Evolutionary conservation across 352 stramenopile species (phyloP).

Genomic region (Lagenidium giganteum): DNA sequence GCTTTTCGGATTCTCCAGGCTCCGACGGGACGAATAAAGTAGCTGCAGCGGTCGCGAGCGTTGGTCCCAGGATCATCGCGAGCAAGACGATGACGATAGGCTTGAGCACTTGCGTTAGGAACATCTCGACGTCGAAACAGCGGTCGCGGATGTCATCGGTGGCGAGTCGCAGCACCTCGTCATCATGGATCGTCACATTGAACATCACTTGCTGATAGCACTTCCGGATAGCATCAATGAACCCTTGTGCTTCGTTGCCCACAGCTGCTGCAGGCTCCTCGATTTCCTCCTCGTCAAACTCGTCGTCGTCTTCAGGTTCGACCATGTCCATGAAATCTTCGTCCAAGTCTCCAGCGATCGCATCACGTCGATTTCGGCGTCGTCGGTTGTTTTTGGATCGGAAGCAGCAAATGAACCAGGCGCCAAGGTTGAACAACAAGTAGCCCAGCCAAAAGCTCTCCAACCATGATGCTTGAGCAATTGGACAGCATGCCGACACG

Average conservation of each 20-base stretch:
- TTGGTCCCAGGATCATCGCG: constrained; percentile 47
- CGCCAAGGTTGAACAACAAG: constrained; percentile 60
- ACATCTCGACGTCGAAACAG: constrained; percentile 70
- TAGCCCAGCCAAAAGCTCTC: constrained; percentile 80
- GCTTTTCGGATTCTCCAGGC: constrained; percentile 9
- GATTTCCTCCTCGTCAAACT: constrained; percentile 25
- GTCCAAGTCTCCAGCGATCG: constrained; percentile 23
- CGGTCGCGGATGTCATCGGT: constrained; percentile 50
- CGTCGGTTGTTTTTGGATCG: constrained; percentile 40
- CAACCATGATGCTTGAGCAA: constrained; percentile 33
- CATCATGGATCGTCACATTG: constrained; percentile 67
- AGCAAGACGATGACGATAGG: constrained; percentile 44
- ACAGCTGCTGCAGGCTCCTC: constrained; percentile 6
- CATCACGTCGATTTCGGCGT: constrained; percentile 20
- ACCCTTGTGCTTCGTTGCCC: constrained; percentile 20
- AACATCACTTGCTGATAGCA: constrained; percentile 70
- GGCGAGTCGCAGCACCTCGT: constrained; percentile 50
- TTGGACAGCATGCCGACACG: constrained; percentile 41
- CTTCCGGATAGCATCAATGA: constrained; percentile 50
- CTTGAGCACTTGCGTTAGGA: constrained; percentile 55
- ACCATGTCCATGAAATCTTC: constrained; percentile 28
- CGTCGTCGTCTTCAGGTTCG: constrained; percentile 26
- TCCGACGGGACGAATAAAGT: constrained; percentile 50
- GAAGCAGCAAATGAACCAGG: constrained; percentile 78
- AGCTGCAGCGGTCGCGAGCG: constrained; percentile 43